These are phyloP conservation scores for Zymoseptoria crescenta DNA, from an alignment of 2,329 filamentous ascomycete species.

Conservation along the genomic window DNA sequence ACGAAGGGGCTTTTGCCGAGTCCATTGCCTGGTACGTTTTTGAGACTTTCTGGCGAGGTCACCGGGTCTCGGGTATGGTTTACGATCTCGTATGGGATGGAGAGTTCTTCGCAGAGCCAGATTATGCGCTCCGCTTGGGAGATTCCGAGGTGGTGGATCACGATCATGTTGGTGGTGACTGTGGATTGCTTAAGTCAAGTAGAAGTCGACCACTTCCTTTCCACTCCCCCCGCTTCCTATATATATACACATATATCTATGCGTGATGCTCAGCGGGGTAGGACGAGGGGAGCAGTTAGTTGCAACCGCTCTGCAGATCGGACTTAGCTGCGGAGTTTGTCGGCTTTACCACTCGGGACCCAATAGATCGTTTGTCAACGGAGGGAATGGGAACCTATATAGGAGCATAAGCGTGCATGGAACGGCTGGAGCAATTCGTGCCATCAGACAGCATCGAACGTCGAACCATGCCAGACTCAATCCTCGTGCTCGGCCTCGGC, in stretches of 20 bases:
- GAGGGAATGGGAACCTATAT: background rate
- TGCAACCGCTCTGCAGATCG: background rate
- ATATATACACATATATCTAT: background rate
- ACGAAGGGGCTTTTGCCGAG: slow-evolving; percentile 43
- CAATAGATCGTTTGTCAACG: background rate
- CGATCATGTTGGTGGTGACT: slow-evolving; percentile 23
- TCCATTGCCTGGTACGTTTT: slow-evolving; percentile 8
- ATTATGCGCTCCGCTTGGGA: slow-evolving; percentile 57
- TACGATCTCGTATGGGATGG: slow-evolving; percentile 45
- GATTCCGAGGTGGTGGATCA: slow-evolving; percentile 30
- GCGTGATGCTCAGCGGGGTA: background rate
- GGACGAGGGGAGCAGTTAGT: background rate
- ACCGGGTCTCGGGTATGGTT: slow-evolving; percentile 40
- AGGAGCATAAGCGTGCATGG: too few species aligned
- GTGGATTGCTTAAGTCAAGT: background rate
- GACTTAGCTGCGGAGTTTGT: background rate
- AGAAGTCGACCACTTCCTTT: background rate
- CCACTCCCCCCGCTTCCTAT: background rate
- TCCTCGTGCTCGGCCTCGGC: slow-evolving; percentile 59
- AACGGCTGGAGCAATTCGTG: too few species aligned
- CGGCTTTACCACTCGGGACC: background rate
- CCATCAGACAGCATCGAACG: background rate
- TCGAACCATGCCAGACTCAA: slow-evolving; percentile 7
- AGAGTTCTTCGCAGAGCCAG: slow-evolving; percentile 58
- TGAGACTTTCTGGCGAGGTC: slow-evolving; percentile 12